Evolutionary conservation across 306 rosid species (phyloP).

Genomic region (Arachis hypogaea): DNA sequence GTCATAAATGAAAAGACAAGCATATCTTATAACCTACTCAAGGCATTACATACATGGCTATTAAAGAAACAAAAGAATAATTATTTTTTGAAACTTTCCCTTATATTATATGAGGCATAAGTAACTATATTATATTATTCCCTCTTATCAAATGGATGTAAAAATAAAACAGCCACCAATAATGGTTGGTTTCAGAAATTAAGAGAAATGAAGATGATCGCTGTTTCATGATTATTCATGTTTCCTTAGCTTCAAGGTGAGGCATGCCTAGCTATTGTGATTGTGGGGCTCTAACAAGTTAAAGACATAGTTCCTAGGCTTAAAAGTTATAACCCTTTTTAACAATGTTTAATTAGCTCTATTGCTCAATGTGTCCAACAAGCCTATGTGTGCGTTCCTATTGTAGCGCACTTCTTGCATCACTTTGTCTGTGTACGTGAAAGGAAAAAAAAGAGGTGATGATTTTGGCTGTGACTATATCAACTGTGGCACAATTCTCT

Average conservation of each 20-base stretch:
- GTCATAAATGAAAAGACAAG: conserved; percentile 20
- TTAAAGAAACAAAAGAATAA: conserved; percentile 20
- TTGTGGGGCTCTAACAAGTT: conserved; percentile 41
- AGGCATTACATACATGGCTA: conserved; percentile 15
- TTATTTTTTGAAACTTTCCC: conserved; percentile 8
- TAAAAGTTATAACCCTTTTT: neutral
- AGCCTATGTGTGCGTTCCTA: neutral
- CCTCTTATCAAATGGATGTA: neutral
- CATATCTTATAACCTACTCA: conserved; percentile 42
- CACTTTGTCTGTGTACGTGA: neutral
- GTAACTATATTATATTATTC: neutral
- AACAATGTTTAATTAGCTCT: neutral
- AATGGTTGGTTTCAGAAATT: conserved; percentile 9
- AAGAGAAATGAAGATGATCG: conserved; percentile 7
- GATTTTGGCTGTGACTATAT: too few species aligned
- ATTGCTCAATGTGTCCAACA: neutral
- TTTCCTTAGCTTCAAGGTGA: conserved; percentile 54
- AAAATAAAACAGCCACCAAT: neutral
- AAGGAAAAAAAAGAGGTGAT: too few species aligned
- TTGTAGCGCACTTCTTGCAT: conserved; percentile 2
- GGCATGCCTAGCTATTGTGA: conserved; percentile 40
- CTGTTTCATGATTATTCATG: conserved; percentile 48
- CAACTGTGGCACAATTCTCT: too few species aligned
- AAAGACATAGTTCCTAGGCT: conserved; percentile 22
- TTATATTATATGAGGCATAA: neutral